A percentile compares a stretch with the other conserved stretches of the same genome.
These are phyloP conservation scores for Biscogniauxia sp. DNA, from an alignment of 2,329 filamentous ascomycete species.

Conservation along the genomic window DNA sequence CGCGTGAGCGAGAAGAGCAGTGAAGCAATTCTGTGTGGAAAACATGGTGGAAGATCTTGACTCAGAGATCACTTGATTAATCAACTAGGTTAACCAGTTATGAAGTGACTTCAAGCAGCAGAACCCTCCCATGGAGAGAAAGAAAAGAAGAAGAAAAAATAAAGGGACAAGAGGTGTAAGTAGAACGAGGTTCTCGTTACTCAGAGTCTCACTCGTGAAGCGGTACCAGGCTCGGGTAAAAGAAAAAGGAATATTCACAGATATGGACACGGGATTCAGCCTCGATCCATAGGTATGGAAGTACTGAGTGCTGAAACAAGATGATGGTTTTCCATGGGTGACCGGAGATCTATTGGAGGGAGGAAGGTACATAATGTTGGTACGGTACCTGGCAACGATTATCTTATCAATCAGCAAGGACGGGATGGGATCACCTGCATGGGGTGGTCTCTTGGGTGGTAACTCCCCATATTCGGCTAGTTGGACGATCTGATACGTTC, in stretches of 20 bases:
- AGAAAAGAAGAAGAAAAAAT: not conserved
- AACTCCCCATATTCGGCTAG: not conserved
- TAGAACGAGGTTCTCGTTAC: not conserved
- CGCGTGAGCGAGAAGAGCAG: slow-evolving; percentile 16
- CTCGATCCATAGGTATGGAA: not conserved
- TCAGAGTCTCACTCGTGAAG: not conserved
- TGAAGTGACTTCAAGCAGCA: not conserved
- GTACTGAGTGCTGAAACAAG: not conserved
- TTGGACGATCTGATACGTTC: not conserved
- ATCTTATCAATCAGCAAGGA: slow-evolving; percentile 25
- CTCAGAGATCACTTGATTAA: not conserved
- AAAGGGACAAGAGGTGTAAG: not conserved
- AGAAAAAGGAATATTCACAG: not conserved
- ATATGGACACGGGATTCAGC: not conserved
- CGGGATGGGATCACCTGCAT: too few relatives aligned
- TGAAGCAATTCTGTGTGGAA: slow-evolving; percentile 9
- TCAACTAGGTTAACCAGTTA: not conserved
- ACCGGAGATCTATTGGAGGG: too few relatives aligned
- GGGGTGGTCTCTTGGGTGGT: too few relatives aligned
- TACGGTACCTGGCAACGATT: slow-evolving; percentile 10
- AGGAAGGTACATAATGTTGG: not conserved
- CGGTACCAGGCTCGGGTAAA: not conserved
- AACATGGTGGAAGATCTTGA: slow-evolving; percentile 15
- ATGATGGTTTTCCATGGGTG: too few relatives aligned
- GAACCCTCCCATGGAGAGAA: not conserved